Evolutionary conservation across 2,329 filamentous ascomycete species (phyloP).

Genomic region (Aspergillus spinulosporus): DNA sequence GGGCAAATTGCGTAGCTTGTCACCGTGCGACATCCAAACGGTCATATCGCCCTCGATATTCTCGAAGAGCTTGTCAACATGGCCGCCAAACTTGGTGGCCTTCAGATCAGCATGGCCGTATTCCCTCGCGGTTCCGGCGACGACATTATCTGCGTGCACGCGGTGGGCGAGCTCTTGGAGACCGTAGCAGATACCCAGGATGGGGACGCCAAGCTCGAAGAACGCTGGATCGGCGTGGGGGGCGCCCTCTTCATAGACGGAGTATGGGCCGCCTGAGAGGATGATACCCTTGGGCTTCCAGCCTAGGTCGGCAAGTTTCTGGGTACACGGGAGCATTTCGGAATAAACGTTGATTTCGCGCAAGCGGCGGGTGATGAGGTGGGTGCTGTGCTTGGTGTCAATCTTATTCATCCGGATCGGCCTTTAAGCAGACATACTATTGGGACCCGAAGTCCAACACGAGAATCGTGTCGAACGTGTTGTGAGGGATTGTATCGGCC

Average conservation of each 20-base stretch:
- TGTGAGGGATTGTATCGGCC: constrained; percentile 24
- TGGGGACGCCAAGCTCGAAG: constrained; percentile 70
- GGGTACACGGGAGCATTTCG: constrained; percentile 85
- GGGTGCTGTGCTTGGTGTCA: constrained; percentile 13
- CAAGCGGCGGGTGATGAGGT: constrained; percentile 49
- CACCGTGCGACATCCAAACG: constrained; percentile 85
- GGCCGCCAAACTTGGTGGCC: constrained; percentile 56
- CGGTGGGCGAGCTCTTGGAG: constrained; percentile 74
- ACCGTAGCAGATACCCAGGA: constrained; percentile 64
- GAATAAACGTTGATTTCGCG: constrained; percentile 78
- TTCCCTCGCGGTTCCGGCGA: constrained; percentile 66
- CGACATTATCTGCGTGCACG: constrained; percentile 64
- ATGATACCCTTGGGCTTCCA: constrained; percentile 79
- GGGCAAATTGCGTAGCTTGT: constrained; percentile 77
- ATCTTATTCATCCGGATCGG: constrained; percentile 6
- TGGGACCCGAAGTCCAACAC: constrained; percentile 66
- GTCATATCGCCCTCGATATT: constrained; percentile 70
- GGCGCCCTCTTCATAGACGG: constrained; percentile 76
- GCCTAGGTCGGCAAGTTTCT: constrained; percentile 72
- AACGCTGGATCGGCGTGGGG: constrained; percentile 79
- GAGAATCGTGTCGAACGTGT: constrained; percentile 64
- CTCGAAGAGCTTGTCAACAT: constrained; percentile 77
- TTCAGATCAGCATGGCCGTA: constrained; percentile 70
- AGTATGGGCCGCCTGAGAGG: constrained; percentile 58
- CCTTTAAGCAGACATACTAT: constrained; percentile 19